Percentiles rank a stretch among this genome's conserved stretches.
phyloP scores from a whole-genome alignment of 306 rosid genomes.

The Acacia acuminata region DNA sequence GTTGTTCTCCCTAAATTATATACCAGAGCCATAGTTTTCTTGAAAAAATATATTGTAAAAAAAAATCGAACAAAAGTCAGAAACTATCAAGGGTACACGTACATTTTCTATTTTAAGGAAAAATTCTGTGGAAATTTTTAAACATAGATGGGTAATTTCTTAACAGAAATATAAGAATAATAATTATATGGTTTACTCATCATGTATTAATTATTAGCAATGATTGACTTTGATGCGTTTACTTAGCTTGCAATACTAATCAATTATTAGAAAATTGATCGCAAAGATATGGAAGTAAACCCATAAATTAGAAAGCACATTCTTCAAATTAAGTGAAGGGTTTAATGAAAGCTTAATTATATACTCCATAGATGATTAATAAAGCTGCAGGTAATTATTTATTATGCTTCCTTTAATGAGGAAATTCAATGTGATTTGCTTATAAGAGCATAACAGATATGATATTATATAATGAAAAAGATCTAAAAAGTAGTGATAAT shows the following conservation, averaged over 20 bases:
- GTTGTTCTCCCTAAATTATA: too few relatives aligned
- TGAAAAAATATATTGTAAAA: too few relatives aligned
- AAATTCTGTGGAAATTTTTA: background rate
- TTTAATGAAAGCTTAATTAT: background rate
- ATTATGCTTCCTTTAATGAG: background rate
- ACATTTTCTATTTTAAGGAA: background rate
- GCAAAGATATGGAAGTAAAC: background rate
- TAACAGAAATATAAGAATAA: background rate
- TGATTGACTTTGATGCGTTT: constrained; percentile 2
- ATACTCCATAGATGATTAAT: background rate
- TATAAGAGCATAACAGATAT: background rate
- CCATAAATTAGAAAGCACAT: background rate
- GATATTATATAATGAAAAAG: background rate
- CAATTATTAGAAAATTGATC: background rate
- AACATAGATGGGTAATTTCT: background rate
- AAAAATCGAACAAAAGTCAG: background rate
- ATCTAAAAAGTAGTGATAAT: background rate
- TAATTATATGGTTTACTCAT: background rate
- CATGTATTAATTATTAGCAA: background rate
- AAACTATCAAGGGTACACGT: too few relatives aligned
- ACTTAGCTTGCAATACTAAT: background rate
- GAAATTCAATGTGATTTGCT: background rate
- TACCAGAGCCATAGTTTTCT: too few relatives aligned
- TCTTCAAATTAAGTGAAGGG: background rate
- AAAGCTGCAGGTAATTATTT: background rate